phyloP scores from a whole-genome alignment of 2,329 filamentous ascomycete genomes.

The Fusarium neocosmosporiellum region DNA sequence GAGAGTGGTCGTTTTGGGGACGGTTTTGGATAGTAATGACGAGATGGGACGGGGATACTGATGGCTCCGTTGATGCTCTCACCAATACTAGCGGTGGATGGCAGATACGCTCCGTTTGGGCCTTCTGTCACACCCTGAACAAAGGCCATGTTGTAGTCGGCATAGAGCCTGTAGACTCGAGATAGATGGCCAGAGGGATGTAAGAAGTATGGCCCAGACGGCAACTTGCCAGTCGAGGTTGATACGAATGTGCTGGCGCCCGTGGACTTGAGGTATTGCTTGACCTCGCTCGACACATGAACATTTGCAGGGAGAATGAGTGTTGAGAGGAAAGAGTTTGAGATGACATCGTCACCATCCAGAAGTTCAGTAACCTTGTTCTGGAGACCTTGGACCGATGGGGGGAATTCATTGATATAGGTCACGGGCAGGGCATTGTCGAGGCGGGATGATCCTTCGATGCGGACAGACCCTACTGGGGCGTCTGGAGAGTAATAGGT shows the following conservation, averaged over 20 bases:
- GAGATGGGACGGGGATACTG: background rate
- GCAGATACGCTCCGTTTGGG: background rate
- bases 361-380: background rate
- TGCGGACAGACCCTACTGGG: background rate
- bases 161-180: background rate
- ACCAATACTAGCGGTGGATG: background rate
- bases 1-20: background rate
- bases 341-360: background rate
- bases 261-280: background rate
- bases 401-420: background rate
- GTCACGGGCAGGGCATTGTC: background rate
- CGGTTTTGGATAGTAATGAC: background rate
- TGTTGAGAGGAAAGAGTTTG: background rate
- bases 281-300: background rate
- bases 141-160: conserved; percentile 1
- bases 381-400: background rate
- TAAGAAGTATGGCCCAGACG: background rate
- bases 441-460: background rate
- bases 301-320: background rate
- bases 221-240: background rate
- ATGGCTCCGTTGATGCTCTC: background rate
- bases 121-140: background rate
- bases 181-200: background rate
- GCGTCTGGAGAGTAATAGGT: background rate
- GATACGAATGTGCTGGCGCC: background rate